Conservation (phyloP, 2,329 filamentous ascomycete genomes). For the Penicillium sp. region DNA sequence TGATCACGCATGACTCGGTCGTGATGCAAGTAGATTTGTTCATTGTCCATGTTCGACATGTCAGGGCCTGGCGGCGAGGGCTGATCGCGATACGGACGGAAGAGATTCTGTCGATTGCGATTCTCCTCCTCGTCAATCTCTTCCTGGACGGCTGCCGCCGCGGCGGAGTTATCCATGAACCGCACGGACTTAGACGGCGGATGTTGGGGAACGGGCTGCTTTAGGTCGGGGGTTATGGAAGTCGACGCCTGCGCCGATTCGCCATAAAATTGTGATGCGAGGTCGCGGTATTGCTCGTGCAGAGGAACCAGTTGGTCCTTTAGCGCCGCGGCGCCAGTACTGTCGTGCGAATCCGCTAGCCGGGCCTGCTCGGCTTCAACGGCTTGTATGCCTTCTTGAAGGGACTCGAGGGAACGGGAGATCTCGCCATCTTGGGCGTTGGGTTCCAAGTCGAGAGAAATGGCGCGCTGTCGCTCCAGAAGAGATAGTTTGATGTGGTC, state of each 20-base stretch:
- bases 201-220: conserved; percentile 46
- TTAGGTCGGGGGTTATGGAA: conserved; percentile 40
- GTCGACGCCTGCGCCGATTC: conserved; percentile 50
- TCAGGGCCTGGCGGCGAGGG: conserved; percentile 51
- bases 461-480: conserved; percentile 84
- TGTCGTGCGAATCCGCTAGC: conserved; percentile 59
- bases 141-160: conserved; percentile 29
- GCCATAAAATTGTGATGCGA: conserved; percentile 78
- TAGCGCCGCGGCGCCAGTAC: conserved; percentile 50
- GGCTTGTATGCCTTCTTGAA: conserved; percentile 74
- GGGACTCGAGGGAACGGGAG: conserved; percentile 80
- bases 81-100: conserved; percentile 60
- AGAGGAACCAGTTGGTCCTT: conserved; percentile 68
- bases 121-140: conserved; percentile 50
- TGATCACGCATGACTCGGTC: conserved; percentile 78
- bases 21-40: conserved; percentile 86
- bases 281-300: conserved; percentile 71
- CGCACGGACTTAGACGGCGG: conserved; percentile 72
- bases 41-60: conserved; percentile 66
- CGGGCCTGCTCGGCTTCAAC: conserved; percentile 66
- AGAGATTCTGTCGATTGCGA: conserved; percentile 58
- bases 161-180: conserved; percentile 68
- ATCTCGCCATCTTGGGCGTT: conserved; percentile 87
- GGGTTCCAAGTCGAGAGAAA: conserved; percentile 74
- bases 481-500: conserved; percentile 97